Evolutionary conservation across 2,329 filamentous ascomycete species (phyloP), one percentile per base, ranked within the genome.

Genomic region (Fusarium euwallaceae): DNA sequence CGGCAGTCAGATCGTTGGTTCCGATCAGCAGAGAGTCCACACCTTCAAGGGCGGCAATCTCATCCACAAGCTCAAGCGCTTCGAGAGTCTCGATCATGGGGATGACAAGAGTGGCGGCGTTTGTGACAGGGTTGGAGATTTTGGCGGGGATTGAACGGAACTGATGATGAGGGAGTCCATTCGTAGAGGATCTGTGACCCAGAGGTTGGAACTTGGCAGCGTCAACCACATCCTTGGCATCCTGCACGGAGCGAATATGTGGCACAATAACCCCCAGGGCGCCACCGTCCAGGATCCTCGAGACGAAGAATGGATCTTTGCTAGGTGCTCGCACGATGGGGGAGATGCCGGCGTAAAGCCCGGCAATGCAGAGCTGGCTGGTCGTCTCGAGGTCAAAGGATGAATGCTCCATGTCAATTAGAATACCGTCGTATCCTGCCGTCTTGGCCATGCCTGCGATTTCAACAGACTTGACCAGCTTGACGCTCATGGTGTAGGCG

Each of bases 1-100:
- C 85, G 1, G 83, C 81, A 22, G 79, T 83, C 59, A 87, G 74
- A 66, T 86, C 86, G 59, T 86, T 86, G 2, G 84, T 83, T 7
- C 86, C 85, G 22, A 86, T 82, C 4, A 87, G 76, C 1, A 87
- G 74, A 1, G 78, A 82, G 67, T 87, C 85, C 5, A 87, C 85
- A 1, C 84, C 84, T 0, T 84, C 78, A 6, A 81, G 74, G 0
- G 79, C 78, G 1, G 81, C 80, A 24, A 83, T 83, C 17, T 76
- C 75, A 10, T 83, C 78, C 1, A 79, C 76, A 7, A 77, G 71
- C 14, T 78, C 76, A 1, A 82, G 45, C 5, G 74, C 75, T 5
- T 80, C 79, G 8, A 71, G 68, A 0, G 73, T 80, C 66, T 81
- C 79, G 10, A 81, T 77, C 79, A 81, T 81, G 17, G 79, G 71